Percentiles rank a stretch among this genome's conserved stretches.
Evolutionary conservation across 108 stramenopile genomes (phyloP).

Genomic region (Poteriospumella lacustris): DNA sequence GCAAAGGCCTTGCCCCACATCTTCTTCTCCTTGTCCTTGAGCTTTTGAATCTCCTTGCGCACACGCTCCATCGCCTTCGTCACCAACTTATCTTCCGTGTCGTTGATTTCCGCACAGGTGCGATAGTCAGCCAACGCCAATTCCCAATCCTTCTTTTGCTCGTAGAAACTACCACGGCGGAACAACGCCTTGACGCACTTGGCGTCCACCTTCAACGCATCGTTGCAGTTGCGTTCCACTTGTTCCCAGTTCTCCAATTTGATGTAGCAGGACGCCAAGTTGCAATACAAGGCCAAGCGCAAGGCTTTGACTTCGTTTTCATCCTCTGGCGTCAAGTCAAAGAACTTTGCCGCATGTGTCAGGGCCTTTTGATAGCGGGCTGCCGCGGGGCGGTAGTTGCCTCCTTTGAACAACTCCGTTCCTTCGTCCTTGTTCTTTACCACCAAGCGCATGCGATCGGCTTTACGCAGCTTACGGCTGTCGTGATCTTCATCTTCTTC

Average conservation of each 20-base stretch:
- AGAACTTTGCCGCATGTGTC: slow-evolving; percentile 44
- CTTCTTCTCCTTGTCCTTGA: slow-evolving; percentile 27
- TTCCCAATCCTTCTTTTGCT: slow-evolving; percentile 32
- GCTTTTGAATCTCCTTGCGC: slow-evolving; percentile 15
- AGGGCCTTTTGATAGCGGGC: slow-evolving; percentile 47
- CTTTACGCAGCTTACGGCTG: slow-evolving; percentile 32
- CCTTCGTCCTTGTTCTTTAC: slow-evolving; percentile 50
- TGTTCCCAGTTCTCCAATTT: slow-evolving; percentile 47
- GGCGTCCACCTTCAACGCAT: slow-evolving; percentile 36
- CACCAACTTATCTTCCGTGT: slow-evolving; percentile 29
- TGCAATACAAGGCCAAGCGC: slow-evolving; percentile 37
- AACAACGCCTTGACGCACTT: slow-evolving; percentile 36
- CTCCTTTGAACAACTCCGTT: slow-evolving; percentile 40
- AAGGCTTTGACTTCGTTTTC: slow-evolving; percentile 37
- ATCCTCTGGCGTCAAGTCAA: slow-evolving; percentile 34
- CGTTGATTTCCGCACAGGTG: neutral
- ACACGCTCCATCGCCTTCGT: slow-evolving; percentile 22
- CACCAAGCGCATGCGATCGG: slow-evolving; percentile 45
- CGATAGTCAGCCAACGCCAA: slow-evolving; percentile 19
- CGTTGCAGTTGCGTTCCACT: slow-evolving; percentile 37
- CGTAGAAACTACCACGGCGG: slow-evolving; percentile 32
- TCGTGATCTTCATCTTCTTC: slow-evolving; percentile 42
- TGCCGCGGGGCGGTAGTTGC: slow-evolving; percentile 37
- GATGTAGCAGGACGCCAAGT: slow-evolving; percentile 42
- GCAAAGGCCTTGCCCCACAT: slow-evolving; percentile 31